Conservation (phyloP, 352 stramenopile species). For the Globisporangium takayamanum region DNA sequence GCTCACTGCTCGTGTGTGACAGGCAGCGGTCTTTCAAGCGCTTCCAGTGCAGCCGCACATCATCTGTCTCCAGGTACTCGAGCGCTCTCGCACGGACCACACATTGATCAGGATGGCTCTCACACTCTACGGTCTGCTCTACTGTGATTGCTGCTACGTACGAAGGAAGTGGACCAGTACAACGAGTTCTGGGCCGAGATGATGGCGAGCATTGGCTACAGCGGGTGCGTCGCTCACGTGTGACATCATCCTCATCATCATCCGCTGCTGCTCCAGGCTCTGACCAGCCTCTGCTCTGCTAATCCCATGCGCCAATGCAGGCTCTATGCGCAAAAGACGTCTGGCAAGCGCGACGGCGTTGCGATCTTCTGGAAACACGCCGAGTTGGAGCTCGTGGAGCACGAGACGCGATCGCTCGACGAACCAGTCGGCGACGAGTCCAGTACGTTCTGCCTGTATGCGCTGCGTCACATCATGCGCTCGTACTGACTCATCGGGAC, state of each 20-base stretch:
- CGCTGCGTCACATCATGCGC: background rate
- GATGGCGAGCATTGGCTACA: conserved; percentile 59
- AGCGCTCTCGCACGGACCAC: background rate
- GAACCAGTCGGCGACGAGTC: conserved; percentile 43
- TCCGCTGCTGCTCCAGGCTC: background rate
- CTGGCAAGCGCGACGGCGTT: conserved; percentile 56
- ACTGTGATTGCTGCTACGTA: background rate
- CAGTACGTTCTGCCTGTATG: conserved; percentile 17
- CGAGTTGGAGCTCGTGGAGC: conserved; percentile 37
- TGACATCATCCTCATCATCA: background rate
- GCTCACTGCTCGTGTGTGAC: background rate
- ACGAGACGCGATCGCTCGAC: conserved; percentile 42
- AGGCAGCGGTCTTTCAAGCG: conserved; percentile 52
- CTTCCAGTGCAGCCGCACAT: conserved; percentile 62
- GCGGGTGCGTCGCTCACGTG: conserved; percentile 28
- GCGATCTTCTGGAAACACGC: conserved; percentile 66
- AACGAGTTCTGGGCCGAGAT: conserved; percentile 54
- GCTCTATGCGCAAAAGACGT: conserved; percentile 65
- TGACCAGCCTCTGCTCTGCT: background rate
- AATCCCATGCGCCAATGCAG: conserved; percentile 12
- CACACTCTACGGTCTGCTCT: background rate
- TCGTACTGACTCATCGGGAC: background rate
- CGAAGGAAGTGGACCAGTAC: conserved; percentile 75
- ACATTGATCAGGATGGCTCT: background rate
- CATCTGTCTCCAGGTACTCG: conserved; percentile 65